Base-by-base conservation (phyloP, 768 basidiomycete species). In the Boletus sp. region DNA sequence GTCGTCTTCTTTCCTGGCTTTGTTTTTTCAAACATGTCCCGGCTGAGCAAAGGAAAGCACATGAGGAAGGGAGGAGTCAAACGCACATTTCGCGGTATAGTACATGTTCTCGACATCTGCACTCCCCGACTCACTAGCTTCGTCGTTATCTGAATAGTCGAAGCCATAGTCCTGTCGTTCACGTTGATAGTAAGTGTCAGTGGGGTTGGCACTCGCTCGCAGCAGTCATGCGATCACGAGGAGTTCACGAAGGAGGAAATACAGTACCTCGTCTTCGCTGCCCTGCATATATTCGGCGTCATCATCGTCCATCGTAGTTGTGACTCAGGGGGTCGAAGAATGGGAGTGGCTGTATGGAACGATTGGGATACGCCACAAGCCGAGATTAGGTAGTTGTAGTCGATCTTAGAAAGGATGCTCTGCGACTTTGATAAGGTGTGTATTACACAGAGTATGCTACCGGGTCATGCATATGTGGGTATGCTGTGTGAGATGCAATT, bases 21-120 rank as follows among this genome's bases (percentile, higher is more conserved):
- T 95, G 61, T 55, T 53, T 35, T 37, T 50, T 10, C 10, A 30
- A 40, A 40, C 27, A 34, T 1, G 30, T 13, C 34, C 29, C 8
- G 13, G 47, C 11, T 47, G 44, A 54, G 37, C 40, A 33, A 39
- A 10, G 19, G 30, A 34, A 1, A 7, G 5, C 25, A 42, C 5
- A 39, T 29, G 43, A 49, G 47, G n/a, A 7, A 46, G 40, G 5
- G 39, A 55, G 25, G 51, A 39, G 10, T 10, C 9, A 15, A 37
- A 72, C 87, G 48, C 60, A 98, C 96, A 86, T 73, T 99, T 99
- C 11, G 97, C 97, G 46, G 87, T 89, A 71, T 98, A 98, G 74
- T 99, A 99, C 83, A 94, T 84, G 68, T 99, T 99, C 76, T 99
- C 97, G 42, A 97, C 84, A 72, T 97, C 95, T 25, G 84, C 89